These are phyloP conservation scores for Solanum hybrid DNA, from an alignment of 305 asterid species.

Conservation along the genomic window DNA sequence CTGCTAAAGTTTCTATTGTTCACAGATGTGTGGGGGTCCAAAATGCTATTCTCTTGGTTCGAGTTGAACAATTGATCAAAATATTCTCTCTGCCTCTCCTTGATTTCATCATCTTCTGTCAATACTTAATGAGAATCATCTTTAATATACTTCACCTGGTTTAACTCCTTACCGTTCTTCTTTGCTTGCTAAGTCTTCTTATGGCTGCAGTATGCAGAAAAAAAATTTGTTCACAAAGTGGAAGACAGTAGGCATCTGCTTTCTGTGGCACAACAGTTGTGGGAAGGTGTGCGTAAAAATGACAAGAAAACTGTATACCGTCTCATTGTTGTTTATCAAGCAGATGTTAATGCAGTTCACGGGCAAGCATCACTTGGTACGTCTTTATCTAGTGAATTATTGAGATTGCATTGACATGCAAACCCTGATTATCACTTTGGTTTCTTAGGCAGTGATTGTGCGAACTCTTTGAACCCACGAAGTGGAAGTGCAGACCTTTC, in stretches of 20 bases:
- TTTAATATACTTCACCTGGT: not conserved
- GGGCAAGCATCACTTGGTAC: constrained; percentile 34
- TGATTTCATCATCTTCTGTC: not conserved
- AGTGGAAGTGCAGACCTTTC: constrained; percentile 27
- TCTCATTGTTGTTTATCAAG: constrained; percentile 52
- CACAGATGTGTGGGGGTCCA: not conserved
- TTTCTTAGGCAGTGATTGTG: constrained; percentile 26
- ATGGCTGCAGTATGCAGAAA: constrained; percentile 66
- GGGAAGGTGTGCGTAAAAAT: constrained; percentile 70
- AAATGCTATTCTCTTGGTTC: not conserved
- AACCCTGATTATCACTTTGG: constrained; percentile 23
- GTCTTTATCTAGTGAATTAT: constrained; percentile 30
- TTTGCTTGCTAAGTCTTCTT: constrained; percentile 1
- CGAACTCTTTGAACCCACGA: constrained; percentile 26
- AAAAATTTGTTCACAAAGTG: constrained; percentile 50
- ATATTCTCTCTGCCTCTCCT: not conserved
- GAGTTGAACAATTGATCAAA: not conserved
- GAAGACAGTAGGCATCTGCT: constrained; percentile 39
- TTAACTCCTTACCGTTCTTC: not conserved
- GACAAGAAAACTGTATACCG: constrained; percentile 84
- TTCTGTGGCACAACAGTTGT: constrained; percentile 62
- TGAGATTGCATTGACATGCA: not conserved
- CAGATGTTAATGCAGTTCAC: constrained; percentile 54
- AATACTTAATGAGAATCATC: not conserved
- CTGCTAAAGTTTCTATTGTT: not conserved